phyloP scores from a whole-genome alignment of 495 filamentous ascomycete species.

The Xylaria intraflava region DNA sequence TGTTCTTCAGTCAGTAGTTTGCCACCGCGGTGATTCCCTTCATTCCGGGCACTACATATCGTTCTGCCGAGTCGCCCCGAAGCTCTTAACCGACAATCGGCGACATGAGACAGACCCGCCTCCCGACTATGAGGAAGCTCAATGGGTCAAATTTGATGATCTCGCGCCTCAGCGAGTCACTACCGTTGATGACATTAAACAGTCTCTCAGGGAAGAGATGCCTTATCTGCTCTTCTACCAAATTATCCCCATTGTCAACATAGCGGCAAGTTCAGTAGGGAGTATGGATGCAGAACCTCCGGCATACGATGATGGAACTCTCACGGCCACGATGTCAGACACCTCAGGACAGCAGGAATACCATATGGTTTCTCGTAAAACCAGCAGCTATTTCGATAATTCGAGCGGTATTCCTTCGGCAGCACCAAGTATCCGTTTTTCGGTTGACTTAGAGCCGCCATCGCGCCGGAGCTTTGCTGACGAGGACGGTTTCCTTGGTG shows the following conservation, averaged over 20 bases:
- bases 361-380: conserved; percentile 26
- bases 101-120: conserved; percentile 45
- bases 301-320: conserved; percentile 49
- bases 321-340: conserved; percentile 19
- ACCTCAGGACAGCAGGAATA: conserved; percentile 16
- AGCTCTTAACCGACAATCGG: conserved; percentile 46
- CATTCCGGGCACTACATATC: conserved; percentile 88
- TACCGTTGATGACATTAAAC: conserved; percentile 69
- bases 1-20: conserved; percentile 79
- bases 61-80: conserved; percentile 64
- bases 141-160: conserved; percentile 91
- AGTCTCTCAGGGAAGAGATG: conserved; percentile 69
- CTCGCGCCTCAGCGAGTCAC: conserved; percentile 60
- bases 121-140: conserved; percentile 51
- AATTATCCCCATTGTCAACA: conserved; percentile 75
- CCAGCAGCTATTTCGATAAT: conserved; percentile 39
- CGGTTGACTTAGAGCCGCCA: conserved; percentile 30
- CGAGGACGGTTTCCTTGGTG: conserved; percentile 28
- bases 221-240: conserved; percentile 96
- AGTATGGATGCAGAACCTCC: conserved; percentile 47
- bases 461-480: conserved; percentile 31
- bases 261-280: conserved; percentile 48
- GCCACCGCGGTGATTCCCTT: conserved; percentile 83
- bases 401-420: conserved; percentile 21
- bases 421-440: conserved; percentile 36